phyloP scores from a whole-genome alignment of 1,284 basidiomycete species.

The Sphaerobolus stellatus region DNA sequence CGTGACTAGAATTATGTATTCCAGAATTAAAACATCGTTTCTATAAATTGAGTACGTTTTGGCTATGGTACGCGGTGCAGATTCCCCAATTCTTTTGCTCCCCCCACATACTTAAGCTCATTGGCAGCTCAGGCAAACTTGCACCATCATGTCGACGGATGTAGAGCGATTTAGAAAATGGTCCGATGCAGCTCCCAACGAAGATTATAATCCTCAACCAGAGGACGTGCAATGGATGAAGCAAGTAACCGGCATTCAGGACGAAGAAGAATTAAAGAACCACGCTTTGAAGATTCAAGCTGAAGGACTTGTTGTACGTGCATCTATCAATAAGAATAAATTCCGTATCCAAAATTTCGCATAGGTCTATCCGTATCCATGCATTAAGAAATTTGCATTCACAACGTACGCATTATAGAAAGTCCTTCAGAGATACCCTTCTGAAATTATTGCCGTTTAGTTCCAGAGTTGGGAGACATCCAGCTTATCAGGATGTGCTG shows the following conservation, averaged over 20 bases:
- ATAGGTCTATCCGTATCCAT: slow-evolving; percentile 3
- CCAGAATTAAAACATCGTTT: no score
- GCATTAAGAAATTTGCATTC: background rate
- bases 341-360: background rate
- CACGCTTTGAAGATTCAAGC: background rate
- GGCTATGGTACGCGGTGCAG: no score
- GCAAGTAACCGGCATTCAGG: background rate
- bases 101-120: no score
- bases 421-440: no score
- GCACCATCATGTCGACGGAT: no score
- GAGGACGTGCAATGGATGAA: background rate
- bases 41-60: no score
- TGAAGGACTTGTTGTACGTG: background rate
- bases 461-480: slow-evolving; percentile 21
- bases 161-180: no score
- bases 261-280: background rate
- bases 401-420: background rate
- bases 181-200: no score
- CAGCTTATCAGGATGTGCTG: slow-evolving; percentile 24
- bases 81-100: no score
- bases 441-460: background rate
- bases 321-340: background rate
- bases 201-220: background rate
- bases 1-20: no score
- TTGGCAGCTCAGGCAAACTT: no score